These are phyloP conservation scores for Inga oerstediana DNA, from an alignment of 306 rosid genomes.

Conservation along the genomic window DNA sequence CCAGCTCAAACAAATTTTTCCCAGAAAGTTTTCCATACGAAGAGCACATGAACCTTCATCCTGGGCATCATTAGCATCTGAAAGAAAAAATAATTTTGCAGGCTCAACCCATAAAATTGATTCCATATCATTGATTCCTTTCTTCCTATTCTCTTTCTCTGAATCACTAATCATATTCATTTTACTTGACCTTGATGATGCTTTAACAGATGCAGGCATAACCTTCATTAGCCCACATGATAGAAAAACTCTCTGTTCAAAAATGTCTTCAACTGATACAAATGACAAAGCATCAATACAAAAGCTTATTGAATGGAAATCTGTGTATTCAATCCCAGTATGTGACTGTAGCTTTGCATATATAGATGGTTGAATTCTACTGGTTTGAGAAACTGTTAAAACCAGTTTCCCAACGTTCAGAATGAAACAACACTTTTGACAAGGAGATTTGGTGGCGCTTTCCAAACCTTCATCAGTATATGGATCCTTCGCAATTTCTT, in stretches of 20 bases:
- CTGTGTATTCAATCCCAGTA: constrained; percentile 51
- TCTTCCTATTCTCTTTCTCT: constrained; percentile 42
- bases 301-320: constrained; percentile 50
- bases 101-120: constrained; percentile 73
- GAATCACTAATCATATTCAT: constrained; percentile 38
- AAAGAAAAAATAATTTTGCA: constrained; percentile 48
- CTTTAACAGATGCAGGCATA: constrained; percentile 46
- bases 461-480: constrained; percentile 42
- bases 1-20: constrained; percentile 64
- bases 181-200: constrained; percentile 42
- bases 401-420: constrained; percentile 66
- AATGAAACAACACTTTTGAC: constrained; percentile 48
- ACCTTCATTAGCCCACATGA: constrained; percentile 78
- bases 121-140: constrained; percentile 42
- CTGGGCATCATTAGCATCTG: constrained; percentile 43
- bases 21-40: constrained; percentile 48
- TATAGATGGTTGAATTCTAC: constrained; percentile 54
- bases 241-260: constrained; percentile 63
- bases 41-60: constrained; percentile 51
- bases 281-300: constrained; percentile 55
- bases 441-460: constrained; percentile 40
- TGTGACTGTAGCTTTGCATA: constrained; percentile 57
- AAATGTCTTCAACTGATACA: constrained; percentile 47
- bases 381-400: constrained; percentile 48
- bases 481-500: constrained; percentile 43